phyloP scores from a whole-genome alignment of 352 stramenopile genomes.

The Phytophthora foliorum region DNA sequence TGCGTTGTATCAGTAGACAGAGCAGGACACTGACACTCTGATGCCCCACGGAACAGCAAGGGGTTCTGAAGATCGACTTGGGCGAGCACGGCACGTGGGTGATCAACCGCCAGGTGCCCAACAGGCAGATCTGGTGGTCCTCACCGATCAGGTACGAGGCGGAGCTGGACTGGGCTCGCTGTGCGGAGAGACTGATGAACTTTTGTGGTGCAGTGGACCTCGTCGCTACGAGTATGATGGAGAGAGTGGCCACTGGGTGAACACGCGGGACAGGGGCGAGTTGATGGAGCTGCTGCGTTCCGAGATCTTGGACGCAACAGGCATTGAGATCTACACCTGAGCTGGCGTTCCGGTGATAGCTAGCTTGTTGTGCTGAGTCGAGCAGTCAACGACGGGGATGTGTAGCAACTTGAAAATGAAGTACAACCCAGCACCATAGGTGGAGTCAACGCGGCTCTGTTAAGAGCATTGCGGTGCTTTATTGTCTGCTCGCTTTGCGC shows the following conservation, averaged over 20 bases:
- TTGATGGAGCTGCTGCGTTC: conserved; percentile 74
- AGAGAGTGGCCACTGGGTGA: conserved; percentile 77
- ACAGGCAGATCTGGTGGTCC: conserved; percentile 98
- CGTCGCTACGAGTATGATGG: conserved; percentile 92
- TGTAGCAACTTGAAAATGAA: conserved; percentile 24
- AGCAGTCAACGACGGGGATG: conserved; percentile 10
- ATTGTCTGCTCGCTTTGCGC: conserved; percentile 19
- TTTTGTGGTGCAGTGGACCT: conserved; percentile 64
- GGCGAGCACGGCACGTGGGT: conserved; percentile 96
- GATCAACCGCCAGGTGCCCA: conserved; percentile 98
- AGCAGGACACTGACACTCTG: not conserved
- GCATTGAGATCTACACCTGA: conserved; percentile 84
- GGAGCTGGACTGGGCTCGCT: not conserved
- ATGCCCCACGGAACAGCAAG: conserved; percentile 77
- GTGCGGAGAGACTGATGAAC: not conserved
- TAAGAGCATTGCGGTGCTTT: conserved; percentile 12
- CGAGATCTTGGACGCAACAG: conserved; percentile 83
- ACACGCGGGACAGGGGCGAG: conserved; percentile 84
- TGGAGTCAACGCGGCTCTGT: conserved; percentile 14
- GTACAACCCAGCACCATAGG: conserved; percentile 18
- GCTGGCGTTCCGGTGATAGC: not conserved
- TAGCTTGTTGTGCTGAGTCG: conserved; percentile 5
- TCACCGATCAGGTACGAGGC: conserved; percentile 91
- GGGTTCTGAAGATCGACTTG: conserved; percentile 96
- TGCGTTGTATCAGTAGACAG: not conserved